A percentile compares a stretch with the other conserved stretches of the same genome.
Evolutionary conservation across 371 early-diverging fungal genomes (phyloP).

Genomic region (Mortierella sp.): DNA sequence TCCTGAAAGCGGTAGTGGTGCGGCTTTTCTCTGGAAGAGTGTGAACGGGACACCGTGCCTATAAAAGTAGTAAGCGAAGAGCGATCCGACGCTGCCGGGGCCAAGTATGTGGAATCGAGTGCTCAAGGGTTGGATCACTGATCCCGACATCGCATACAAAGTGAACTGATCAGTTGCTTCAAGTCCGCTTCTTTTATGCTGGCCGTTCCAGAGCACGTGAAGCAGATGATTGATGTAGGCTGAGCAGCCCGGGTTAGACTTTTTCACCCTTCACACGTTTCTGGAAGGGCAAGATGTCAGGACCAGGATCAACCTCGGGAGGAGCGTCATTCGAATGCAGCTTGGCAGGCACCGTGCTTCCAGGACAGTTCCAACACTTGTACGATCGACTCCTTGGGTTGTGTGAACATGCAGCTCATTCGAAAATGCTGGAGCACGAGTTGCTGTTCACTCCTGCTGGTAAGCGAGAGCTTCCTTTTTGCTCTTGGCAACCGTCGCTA

Average conservation of each 20-base stretch:
- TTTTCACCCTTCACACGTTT: too few relatives aligned
- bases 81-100: slow-evolving; percentile 47
- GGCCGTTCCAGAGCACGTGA: too few relatives aligned
- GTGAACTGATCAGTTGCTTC: too few relatives aligned
- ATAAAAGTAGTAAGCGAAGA: slow-evolving; percentile 42
- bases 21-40: slow-evolving; percentile 34
- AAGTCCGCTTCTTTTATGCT: too few relatives aligned
- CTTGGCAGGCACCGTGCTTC: slow-evolving; percentile 34
- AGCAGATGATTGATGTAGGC: too few relatives aligned
- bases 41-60: slow-evolving; percentile 41
- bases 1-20: neutral
- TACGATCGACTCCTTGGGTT: slow-evolving; percentile 51
- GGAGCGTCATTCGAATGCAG: slow-evolving; percentile 56
- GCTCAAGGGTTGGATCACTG: neutral
- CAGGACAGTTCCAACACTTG: slow-evolving; percentile 46
- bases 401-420: slow-evolving; percentile 48
- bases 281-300: slow-evolving; percentile 30
- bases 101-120: slow-evolving; percentile 48
- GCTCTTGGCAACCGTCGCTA: too few relatives aligned
- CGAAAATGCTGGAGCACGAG: slow-evolving; percentile 52
- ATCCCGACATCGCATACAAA: too few relatives aligned
- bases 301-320: slow-evolving; percentile 41
- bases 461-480: slow-evolving; percentile 10
- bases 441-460: slow-evolving; percentile 39
- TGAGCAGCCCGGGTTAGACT: too few relatives aligned